Conservation (phyloP, 2,329 filamentous ascomycete species). For the Sordariomycetes sp. region DNA sequence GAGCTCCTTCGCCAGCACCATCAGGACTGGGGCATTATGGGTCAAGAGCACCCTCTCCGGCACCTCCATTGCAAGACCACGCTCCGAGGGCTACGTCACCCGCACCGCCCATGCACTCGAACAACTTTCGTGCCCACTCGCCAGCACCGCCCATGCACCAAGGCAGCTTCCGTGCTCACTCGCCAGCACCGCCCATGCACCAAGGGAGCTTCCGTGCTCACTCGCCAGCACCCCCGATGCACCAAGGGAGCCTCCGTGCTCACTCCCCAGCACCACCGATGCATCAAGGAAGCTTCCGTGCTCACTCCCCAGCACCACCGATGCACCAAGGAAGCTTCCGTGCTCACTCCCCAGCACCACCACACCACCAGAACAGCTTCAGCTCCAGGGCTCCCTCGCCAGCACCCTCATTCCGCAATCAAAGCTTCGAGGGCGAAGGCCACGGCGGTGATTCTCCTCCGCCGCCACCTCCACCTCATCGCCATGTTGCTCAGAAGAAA, state of each 20-base stretch:
- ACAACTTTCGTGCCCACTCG: conserved; percentile 20
- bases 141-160: conserved; percentile 20
- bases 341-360: conserved; percentile 5
- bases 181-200: conserved; percentile 19
- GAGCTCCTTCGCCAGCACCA: conserved; percentile 25
- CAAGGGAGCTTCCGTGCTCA: conserved; percentile 4
- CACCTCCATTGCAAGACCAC: conserved; percentile 12
- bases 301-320: conserved; percentile 8
- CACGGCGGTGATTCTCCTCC: conserved; percentile 52
- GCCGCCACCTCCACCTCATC: conserved; percentile 77
- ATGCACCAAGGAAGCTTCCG: no score
- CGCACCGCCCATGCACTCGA: conserved; percentile 18
- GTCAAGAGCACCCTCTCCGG: conserved; percentile 15
- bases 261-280: conserved; percentile 22
- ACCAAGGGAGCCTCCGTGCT: no score
- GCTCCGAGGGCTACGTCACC: conserved; percentile 29
- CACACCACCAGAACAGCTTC: conserved; percentile 5
- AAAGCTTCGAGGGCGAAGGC: conserved; percentile 13
- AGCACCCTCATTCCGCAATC: conserved; percentile 21
- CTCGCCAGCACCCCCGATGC: conserved; percentile 9
- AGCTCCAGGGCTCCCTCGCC: conserved; percentile 21
- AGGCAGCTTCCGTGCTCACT: no score
- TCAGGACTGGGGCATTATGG: conserved; percentile 13
- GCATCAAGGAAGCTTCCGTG: conserved; percentile 5
- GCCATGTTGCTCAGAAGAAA: conserved; percentile 42